phyloP scores from a whole-genome alignment of 148 eudicot species.

The Rhododendron simsii region DNA sequence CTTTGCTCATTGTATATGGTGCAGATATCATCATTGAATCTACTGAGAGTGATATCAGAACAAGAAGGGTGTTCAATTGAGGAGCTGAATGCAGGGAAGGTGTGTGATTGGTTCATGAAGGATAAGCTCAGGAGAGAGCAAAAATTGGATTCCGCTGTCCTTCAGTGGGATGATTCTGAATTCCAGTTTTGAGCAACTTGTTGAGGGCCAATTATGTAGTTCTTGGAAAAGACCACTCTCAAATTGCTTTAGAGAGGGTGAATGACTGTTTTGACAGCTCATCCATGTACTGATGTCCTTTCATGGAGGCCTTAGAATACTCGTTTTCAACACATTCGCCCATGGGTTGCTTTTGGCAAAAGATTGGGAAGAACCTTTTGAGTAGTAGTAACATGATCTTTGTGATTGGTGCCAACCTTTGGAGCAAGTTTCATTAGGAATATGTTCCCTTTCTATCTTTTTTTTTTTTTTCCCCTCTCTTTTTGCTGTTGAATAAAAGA shows the following conservation, averaged over 20 bases:
- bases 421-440: background rate
- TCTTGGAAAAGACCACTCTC: background rate
- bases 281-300: background rate
- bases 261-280: background rate
- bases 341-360: too few relatives aligned
- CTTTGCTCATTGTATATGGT: background rate
- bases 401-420: background rate
- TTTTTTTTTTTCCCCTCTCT: background rate
- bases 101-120: constrained; percentile 91
- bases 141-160: constrained; percentile 72
- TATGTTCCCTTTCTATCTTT: background rate
- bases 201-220: background rate
- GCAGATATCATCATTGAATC: constrained; percentile 81
- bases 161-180: constrained; percentile 83
- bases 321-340: background rate
- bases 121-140: constrained; percentile 88
- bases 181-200: constrained; percentile 23
- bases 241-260: background rate
- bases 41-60: constrained; percentile 71
- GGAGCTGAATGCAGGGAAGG: constrained; percentile 84
- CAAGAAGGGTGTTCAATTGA: constrained; percentile 78
- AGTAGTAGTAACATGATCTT: background rate
- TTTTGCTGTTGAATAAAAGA: background rate
- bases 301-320: background rate
- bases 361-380: background rate